Evolutionary conservation across 768 basidiomycete genomes (phyloP).

Genomic region (Boletus speciosus): DNA sequence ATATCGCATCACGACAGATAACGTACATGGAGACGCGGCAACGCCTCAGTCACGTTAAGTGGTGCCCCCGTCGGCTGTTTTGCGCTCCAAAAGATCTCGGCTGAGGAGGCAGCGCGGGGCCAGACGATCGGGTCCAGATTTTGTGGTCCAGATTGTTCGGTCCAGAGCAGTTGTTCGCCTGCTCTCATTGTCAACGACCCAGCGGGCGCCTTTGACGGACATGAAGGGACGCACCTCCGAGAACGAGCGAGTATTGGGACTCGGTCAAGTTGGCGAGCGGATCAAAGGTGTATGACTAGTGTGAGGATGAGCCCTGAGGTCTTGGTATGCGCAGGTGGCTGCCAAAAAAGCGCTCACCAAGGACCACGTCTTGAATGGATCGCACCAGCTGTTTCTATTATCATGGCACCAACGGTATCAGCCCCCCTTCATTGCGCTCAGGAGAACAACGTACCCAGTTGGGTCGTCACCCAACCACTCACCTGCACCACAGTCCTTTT

Average conservation of each 20-base stretch:
- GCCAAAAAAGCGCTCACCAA: conserved; percentile 30
- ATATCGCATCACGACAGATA: accelerated
- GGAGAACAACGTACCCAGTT: conserved; percentile 24
- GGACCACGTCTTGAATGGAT: conserved; percentile 53
- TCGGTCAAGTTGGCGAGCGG: conserved; percentile 43
- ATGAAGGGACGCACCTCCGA: conserved; percentile 29
- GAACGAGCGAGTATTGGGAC: conserved; percentile 35
- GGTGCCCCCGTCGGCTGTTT: conserved; percentile 33
- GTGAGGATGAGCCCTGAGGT: conserved; percentile 7
- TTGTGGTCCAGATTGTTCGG: conserved; percentile 43
- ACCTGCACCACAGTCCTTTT: conserved; percentile 47
- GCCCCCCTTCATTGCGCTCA: background rate
- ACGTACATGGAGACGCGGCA: conserved; percentile 47
- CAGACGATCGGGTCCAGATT: conserved; percentile 35
- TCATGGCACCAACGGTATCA: background rate
- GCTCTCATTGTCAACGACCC: conserved; percentile 1
- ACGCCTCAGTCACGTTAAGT: conserved; percentile 35
- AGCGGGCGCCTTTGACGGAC: background rate
- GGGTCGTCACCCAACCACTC: conserved; percentile 41
- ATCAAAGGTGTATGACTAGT: conserved; percentile 47
- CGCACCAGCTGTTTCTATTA: conserved; percentile 44
- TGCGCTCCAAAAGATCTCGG: conserved; percentile 56
- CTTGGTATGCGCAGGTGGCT: no score
- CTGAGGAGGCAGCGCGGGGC: conserved; percentile 46
- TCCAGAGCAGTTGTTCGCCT: conserved; percentile 44